phyloP scores from a whole-genome alignment of 1,284 basidiomycete species.

The Trichosporon sp. region DNA sequence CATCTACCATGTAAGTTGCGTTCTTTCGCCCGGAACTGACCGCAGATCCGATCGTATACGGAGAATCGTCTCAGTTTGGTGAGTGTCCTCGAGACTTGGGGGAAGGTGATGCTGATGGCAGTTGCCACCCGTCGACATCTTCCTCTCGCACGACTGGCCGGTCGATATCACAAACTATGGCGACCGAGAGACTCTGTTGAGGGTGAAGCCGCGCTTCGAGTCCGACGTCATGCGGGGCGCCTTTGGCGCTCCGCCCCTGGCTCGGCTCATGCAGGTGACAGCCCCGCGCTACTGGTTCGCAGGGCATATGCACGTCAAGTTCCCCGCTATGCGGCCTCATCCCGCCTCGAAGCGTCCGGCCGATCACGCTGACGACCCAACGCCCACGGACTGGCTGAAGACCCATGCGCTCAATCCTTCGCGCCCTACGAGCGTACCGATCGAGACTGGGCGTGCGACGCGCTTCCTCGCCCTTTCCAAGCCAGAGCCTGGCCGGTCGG shows the following conservation, averaged over 20 bases:
- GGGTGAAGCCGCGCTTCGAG: constrained; percentile 74
- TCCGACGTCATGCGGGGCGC: constrained; percentile 61
- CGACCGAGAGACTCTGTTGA: constrained; percentile 60
- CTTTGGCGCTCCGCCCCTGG: constrained; percentile 84
- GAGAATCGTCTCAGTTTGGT: not conserved
- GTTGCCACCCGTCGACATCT: constrained; percentile 50
- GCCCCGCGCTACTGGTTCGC: constrained; percentile 87
- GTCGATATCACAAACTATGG: constrained; percentile 76
- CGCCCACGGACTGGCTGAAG: not conserved
- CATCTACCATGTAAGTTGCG: constrained; percentile 67
- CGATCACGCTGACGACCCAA: not conserved
- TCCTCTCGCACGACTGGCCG: constrained; percentile 97
- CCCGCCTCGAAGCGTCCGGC: not conserved
- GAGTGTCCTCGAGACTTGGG: constrained; percentile 19
- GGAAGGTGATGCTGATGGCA: constrained; percentile 68
- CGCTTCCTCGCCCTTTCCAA: constrained; percentile 86
- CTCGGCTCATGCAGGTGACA: constrained; percentile 66
- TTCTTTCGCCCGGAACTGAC: too few species aligned
- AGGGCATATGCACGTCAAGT: constrained; percentile 84
- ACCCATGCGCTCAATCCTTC: not conserved
- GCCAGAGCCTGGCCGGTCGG: constrained; percentile 6
- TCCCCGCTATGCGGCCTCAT: constrained; percentile 16
- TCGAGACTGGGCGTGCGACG: not conserved
- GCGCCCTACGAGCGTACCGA: not conserved
- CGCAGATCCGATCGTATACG: not conserved